Evolutionary conservation across 176 grass and related monocot species (phyloP), one percentile per base, ranked within the genome.

Genomic region (Puccinellia tenuiflora): DNA sequence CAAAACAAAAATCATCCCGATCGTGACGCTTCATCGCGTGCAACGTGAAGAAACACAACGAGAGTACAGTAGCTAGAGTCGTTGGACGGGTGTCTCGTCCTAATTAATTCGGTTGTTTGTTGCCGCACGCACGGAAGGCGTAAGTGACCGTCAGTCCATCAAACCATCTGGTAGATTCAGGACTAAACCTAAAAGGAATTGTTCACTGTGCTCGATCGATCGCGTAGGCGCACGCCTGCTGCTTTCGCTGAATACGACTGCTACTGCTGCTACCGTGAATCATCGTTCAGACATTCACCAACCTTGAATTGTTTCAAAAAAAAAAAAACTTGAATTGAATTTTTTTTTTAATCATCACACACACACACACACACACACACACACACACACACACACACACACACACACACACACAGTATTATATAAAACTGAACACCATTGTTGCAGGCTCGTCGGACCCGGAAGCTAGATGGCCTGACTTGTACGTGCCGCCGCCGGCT

Each of bases 401-500:
- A n/a, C n/a, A n/a, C n/a, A n/a, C n/a, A n/a, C n/a, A n/a, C n/a
- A n/a, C n/a, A n/a, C n/a, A n/a, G n/a, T n/a, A n/a, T n/a, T n/a
- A n/a, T n/a, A n/a, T n/a, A n/a, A n/a, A n/a, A n/a, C n/a, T n/a
- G n/a, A n/a, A n/a, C 51, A 21, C 20, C 52, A 22, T 55, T 8
- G 21, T 3, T 55, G 46, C 46, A 5, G 46, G 15, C 13, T 48
- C 46, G 46, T 5, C 46, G 46, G 46, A 48, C 46, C 46, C 46
- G 46, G 46, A 17, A 48, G 21, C 7, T 52, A 1, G 51, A 1
- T 53, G 8, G 6, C 45, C 14, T 72, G 75, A 45, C 37, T 60
- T 85, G 64, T 71, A 69, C 83, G 83, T 85, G 35, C 61, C 83
- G 39, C 51, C 38, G 75, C 10, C 40, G n/a, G n/a, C n/a, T n/a